Evolutionary conservation across 192 early-diverging fungal genomes (phyloP).

Genomic region (Backusella psychrophila): DNA sequence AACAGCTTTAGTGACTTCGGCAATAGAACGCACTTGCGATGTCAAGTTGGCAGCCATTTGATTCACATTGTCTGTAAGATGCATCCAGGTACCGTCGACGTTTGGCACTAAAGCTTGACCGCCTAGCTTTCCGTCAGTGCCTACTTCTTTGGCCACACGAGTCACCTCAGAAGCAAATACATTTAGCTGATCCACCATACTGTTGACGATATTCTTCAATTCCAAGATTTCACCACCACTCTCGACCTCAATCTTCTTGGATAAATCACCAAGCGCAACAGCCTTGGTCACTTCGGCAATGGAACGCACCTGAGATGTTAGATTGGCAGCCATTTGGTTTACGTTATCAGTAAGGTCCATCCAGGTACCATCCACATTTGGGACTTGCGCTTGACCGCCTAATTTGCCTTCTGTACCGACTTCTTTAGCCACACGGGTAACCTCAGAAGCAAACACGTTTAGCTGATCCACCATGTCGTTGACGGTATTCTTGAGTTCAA

Average conservation of each 20-base stretch:
- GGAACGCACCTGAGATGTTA: conserved; percentile 76
- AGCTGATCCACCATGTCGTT: conserved; percentile 74
- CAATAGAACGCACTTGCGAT: conserved; percentile 48
- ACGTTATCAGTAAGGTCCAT: conserved; percentile 62
- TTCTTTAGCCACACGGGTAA: conserved; percentile 48
- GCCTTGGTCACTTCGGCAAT: conserved; percentile 76
- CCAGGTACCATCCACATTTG: conserved; percentile 59
- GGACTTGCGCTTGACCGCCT: conserved; percentile 50
- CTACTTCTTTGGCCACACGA: conserved; percentile 58
- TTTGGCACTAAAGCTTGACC: conserved; percentile 71
- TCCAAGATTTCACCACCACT: conserved; percentile 53
- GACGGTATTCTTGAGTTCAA: conserved; percentile 64
- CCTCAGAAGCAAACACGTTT: conserved; percentile 54
- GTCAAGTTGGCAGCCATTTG: conserved; percentile 51
- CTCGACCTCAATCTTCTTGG: conserved; percentile 47
- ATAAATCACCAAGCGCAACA: conserved; percentile 51
- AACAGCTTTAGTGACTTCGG: conserved; percentile 49
- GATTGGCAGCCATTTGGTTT: conserved; percentile 69
- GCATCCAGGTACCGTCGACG: conserved; percentile 74
- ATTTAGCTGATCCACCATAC: conserved; percentile 55
- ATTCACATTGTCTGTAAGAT: conserved; percentile 64
- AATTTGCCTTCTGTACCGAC: conserved; percentile 56
- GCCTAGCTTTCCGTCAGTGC: conserved; percentile 74
- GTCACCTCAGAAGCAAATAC: conserved; percentile 51
- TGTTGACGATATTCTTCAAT: conserved; percentile 59